Percentiles rank a stretch among this genome's conserved stretches.
These are phyloP conservation scores for Phylloporus arenicola DNA, from an alignment of 768 basidiomycete species.

Conservation along the genomic window DNA sequence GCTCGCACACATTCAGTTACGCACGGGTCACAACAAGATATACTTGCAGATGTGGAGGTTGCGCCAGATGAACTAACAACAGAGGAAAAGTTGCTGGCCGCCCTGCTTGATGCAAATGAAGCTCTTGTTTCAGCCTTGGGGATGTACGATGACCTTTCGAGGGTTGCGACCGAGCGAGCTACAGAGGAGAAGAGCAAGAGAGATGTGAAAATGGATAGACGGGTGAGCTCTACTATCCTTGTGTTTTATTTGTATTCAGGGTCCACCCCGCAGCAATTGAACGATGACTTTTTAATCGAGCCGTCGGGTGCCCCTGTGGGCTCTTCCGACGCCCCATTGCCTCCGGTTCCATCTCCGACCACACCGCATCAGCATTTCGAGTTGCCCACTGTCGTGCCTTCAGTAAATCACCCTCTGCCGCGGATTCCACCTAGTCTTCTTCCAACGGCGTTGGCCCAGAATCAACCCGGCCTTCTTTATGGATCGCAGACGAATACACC, in stretches of 20 bases:
- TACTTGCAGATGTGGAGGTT: slow-evolving; percentile 28
- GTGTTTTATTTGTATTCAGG: slow-evolving; percentile 17
- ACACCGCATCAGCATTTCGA: slow-evolving; percentile 21
- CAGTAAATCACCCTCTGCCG: slow-evolving; percentile 34
- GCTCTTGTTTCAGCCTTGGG: slow-evolving; percentile 62
- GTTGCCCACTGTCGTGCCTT: slow-evolving; percentile 28
- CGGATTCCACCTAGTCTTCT: slow-evolving; percentile 32
- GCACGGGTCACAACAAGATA: slow-evolving; percentile 19
- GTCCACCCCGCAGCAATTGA: slow-evolving; percentile 13
- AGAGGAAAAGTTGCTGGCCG: slow-evolving; percentile 72
- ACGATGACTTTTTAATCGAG: slow-evolving; percentile 24
- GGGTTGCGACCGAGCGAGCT: slow-evolving; percentile 50
- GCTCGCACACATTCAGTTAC: slow-evolving; percentile 15
- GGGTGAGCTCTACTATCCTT: slow-evolving; percentile 40
- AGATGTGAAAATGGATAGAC: slow-evolving; percentile 60
- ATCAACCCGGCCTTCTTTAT: slow-evolving; percentile 15
- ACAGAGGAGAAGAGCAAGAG: slow-evolving; percentile 66
- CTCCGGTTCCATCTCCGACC: slow-evolving; percentile 20
- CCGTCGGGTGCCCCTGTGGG: slow-evolving; percentile 15
- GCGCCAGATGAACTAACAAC: slow-evolving; percentile 45
- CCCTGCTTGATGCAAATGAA: slow-evolving; percentile 68
- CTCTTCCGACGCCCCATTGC: slow-evolving; percentile 30
- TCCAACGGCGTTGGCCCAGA: slow-evolving; percentile 13
- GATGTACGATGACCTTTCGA: slow-evolving; percentile 73
- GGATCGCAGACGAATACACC: slow-evolving; percentile 26